Percentiles rank a stretch among this genome's conserved stretches.
These are phyloP conservation scores for Zangia roseola DNA, from an alignment of 768 basidiomycete species.

Conservation along the genomic window DNA sequence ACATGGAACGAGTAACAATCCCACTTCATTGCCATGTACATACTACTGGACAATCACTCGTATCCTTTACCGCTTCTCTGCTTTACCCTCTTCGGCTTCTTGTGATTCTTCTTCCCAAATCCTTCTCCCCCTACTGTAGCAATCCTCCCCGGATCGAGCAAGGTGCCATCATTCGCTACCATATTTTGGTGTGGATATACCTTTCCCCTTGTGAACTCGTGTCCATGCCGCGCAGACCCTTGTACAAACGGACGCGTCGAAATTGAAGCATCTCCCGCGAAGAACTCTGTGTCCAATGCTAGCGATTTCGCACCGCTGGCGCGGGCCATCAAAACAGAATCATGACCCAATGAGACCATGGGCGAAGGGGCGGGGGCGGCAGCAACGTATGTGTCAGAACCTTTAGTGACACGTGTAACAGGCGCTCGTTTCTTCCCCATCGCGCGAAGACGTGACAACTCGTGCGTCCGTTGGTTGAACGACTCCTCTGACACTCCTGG, in stretches of 20 bases:
- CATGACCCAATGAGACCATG: constrained; percentile 11
- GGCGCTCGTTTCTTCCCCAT: constrained; percentile 88
- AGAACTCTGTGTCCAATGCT: constrained; percentile 83
- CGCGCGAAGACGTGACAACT: constrained; percentile 54
- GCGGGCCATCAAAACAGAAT: constrained; percentile 27
- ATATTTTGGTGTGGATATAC: constrained; percentile 83
- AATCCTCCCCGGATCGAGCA: constrained; percentile 43
- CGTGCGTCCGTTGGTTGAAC: constrained; percentile 76
- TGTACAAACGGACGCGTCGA: constrained; percentile 64
- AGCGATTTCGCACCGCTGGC: constrained; percentile 51
- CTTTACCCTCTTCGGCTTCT: constrained; percentile 77
- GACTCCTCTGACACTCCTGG: constrained; percentile 60
- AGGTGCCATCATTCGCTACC: constrained; percentile 77
- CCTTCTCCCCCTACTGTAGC: constrained; percentile 34
- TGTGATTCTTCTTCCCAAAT: constrained; percentile 79
- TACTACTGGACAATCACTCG: constrained; percentile 45
- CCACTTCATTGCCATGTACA: not conserved
- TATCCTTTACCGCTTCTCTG: constrained; percentile 93
- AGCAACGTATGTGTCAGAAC: constrained; percentile 78
- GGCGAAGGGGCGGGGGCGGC: not conserved
- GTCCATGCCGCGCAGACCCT: constrained; percentile 53
- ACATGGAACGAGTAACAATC: constrained; percentile 64
- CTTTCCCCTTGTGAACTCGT: constrained; percentile 60
- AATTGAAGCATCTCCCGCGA: constrained; percentile 52
- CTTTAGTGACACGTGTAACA: constrained; percentile 78